Percentiles rank a stretch among this genome's conserved stretches.
phyloP scores from a whole-genome alignment of 805 yeast species.

The Lachancea dasiensis region DNA sequence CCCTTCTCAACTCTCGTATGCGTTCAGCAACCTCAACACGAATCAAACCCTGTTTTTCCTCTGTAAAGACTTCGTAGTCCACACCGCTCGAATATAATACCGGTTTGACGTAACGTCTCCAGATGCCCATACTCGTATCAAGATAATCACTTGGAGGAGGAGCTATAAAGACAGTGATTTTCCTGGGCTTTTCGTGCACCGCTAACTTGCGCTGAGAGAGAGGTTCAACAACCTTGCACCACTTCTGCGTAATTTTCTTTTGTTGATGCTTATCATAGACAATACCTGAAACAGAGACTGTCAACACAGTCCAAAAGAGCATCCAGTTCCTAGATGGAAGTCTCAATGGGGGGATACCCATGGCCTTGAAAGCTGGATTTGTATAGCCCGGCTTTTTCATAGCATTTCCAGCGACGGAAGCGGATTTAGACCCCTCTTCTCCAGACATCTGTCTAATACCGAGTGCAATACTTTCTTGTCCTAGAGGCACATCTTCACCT shows the following conservation, averaged over 20 bases:
- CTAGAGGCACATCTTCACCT: too few relatives aligned
- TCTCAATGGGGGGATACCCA: constrained; percentile 75
- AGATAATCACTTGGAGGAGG: constrained; percentile 96
- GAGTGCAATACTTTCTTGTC: too few relatives aligned
- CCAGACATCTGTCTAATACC: not conserved
- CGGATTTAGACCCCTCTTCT: not conserved
- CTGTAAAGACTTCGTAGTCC: constrained; percentile 74
- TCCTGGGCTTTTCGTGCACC: constrained; percentile 57
- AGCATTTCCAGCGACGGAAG: not conserved
- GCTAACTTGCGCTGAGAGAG: constrained; percentile 45
- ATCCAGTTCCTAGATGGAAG: constrained; percentile 92
- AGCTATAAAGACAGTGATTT: constrained; percentile 74
- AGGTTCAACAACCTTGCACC: constrained; percentile 54
- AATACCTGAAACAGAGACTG: constrained; percentile 64
- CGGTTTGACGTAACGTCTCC: constrained; percentile 80
- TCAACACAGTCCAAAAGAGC: constrained; percentile 74
- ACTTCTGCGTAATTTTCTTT: constrained; percentile 53
- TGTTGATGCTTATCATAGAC: constrained; percentile 76
- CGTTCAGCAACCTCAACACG: constrained; percentile 76
- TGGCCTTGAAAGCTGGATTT: constrained; percentile 75
- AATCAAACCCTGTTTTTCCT: constrained; percentile 83
- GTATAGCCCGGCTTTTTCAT: constrained; percentile 17
- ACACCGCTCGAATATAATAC: constrained; percentile 75
- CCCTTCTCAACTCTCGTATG: constrained; percentile 62
- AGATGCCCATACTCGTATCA: constrained; percentile 64